These are phyloP conservation scores for Aspergillus fructus DNA, from an alignment of 2,329 filamentous ascomycete species.

Conservation along the genomic window DNA sequence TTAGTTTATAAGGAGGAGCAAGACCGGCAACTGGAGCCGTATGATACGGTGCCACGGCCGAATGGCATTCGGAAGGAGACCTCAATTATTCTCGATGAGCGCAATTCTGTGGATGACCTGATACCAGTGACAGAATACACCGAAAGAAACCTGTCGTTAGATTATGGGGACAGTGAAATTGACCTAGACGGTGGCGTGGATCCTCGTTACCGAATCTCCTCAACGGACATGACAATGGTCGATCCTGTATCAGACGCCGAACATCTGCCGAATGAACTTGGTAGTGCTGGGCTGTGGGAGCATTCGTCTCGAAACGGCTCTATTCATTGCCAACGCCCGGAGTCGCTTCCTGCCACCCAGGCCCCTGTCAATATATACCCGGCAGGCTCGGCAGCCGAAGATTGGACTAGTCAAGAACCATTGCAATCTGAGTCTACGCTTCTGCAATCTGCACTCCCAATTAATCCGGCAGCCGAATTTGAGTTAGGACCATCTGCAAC, in stretches of 20 bases:
- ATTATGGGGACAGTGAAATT: conserved; percentile 16
- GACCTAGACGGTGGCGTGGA: conserved; percentile 20
- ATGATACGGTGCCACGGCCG: not conserved
- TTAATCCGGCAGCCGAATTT: conserved; percentile 28
- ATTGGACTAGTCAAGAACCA: conserved; percentile 13
- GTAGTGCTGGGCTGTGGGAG: conserved; percentile 21
- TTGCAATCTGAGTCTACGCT: conserved; percentile 24
- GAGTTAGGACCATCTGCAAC: conserved; percentile 3
- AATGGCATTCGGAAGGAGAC: not conserved
- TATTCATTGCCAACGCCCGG: conserved; percentile 14
- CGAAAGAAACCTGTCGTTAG: conserved; percentile 1
- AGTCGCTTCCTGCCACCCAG: conserved; percentile 16
- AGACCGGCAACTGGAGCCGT: not conserved
- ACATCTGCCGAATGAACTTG: conserved; percentile 21
- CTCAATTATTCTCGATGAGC: not conserved
- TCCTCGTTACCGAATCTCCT: conserved; percentile 11
- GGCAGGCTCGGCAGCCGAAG: conserved; percentile 2
- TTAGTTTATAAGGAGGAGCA: not conserved
- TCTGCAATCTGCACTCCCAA: conserved; percentile 31
- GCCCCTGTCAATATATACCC: not conserved
- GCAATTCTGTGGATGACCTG: not conserved
- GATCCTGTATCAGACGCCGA: conserved; percentile 9
- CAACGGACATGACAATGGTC: conserved; percentile 3
- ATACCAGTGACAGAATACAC: not conserved
- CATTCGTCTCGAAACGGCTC: conserved; percentile 11